Percentiles rank a stretch among this genome's conserved stretches.
These are phyloP conservation scores for Fusarium continuum DNA, from an alignment of 2,329 filamentous ascomycete genomes.

Conservation along the genomic window DNA sequence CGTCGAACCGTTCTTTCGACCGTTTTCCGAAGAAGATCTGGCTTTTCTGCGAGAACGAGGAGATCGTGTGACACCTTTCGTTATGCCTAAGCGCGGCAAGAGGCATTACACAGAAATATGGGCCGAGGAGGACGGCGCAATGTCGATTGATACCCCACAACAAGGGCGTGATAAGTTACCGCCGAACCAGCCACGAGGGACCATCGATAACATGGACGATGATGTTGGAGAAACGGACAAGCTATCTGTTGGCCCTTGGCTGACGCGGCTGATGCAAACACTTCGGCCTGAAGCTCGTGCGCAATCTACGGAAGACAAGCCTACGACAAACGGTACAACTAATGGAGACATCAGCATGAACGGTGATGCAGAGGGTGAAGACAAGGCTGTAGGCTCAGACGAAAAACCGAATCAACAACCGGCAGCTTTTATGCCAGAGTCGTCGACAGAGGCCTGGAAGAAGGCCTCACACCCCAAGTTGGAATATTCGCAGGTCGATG, in stretches of 20 bases:
- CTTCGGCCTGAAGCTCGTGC: constrained; percentile 79
- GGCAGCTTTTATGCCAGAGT: constrained; percentile 82
- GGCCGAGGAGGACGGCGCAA: constrained; percentile 90
- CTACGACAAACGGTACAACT: constrained; percentile 60
- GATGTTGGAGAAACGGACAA: constrained; percentile 88
- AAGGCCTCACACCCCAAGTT: constrained; percentile 78
- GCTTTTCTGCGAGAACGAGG: constrained; percentile 91
- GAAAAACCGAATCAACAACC: constrained; percentile 63
- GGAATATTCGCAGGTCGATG: constrained; percentile 87
- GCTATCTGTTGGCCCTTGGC: constrained; percentile 86
- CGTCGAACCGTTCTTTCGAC: constrained; percentile 89
- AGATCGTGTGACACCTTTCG: constrained; percentile 83
- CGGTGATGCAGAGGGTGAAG: constrained; percentile 55
- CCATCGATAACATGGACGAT: constrained; percentile 87
- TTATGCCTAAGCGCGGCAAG: constrained; percentile 85
- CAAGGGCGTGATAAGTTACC: constrained; percentile 72
- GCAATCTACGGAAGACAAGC: constrained; percentile 64
- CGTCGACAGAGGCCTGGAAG: constrained; percentile 79
- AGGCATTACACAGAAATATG: constrained; percentile 89
- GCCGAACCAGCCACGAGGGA: constrained; percentile 84
- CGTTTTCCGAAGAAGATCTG: constrained; percentile 91
- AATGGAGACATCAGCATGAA: constrained; percentile 66
- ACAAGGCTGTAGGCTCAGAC: constrained; percentile 47
- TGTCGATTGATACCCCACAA: constrained; percentile 74
- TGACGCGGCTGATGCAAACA: constrained; percentile 80